Evolutionary conservation across 169 alveolate genomes (phyloP), one percentile per base, ranked within the genome.

Genomic region (Plasmodium gallinaceum): DNA sequence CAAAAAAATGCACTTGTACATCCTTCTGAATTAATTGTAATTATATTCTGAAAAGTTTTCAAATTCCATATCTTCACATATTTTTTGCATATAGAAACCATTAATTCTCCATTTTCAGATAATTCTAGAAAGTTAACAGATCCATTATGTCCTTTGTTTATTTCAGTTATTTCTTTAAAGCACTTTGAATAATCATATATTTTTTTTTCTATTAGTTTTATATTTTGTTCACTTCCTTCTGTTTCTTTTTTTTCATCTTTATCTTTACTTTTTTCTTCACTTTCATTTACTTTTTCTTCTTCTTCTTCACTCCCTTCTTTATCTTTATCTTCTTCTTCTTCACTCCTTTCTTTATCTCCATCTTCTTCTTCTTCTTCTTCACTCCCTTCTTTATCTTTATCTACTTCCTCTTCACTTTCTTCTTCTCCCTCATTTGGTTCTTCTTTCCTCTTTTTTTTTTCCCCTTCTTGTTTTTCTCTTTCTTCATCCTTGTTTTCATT

Each of bases 11-110:
- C 94, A 76, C 88, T 87, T 7, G 93, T 93, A 18, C 92, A 91
- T 8, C 85, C 87, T 48, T 91, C 94, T 39, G 88, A 70, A 26
- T 86, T 52, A 10, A 93, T 66, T 14, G 96, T 92, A 72, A 91
- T 87, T 18, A 83, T 80, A 61, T 92, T 87, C 37, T 88, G 87
- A 60, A 88, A 88, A 58, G 83, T 92, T n/a, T 88, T 46, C 90
- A 91, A 78, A 80, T 91, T 94, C 95, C 95, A 94, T 42, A 94
- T 60, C 46, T 91, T 94, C 65, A 94, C 91, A 60, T 85, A 66
- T 61, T 88, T 92, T 42, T 83, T 93, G 26, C 95, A 93, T 60
- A 94, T 76, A n/a, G 96, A 88, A n/a, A 89, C 72, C 74, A 94
- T 18, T 52, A 88, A 75, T 48, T 91, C 94, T 26, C 93, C 93